phyloP scores from a whole-genome alignment of 2,329 filamentous ascomycete genomes.

The Stagonosporopsis rhizophila region DNA sequence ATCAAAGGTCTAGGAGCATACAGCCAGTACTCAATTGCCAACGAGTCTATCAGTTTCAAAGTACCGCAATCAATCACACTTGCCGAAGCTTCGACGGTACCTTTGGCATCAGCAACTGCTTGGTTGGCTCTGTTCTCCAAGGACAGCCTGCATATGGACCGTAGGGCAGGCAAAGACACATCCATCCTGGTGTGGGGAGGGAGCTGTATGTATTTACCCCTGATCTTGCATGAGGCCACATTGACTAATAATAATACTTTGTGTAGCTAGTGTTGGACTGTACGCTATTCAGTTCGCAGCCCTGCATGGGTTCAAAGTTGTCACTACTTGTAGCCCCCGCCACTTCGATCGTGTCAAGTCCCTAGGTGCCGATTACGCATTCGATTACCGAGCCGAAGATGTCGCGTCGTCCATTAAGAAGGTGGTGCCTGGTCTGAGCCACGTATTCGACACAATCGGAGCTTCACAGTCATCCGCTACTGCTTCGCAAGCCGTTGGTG shows the following conservation, averaged over 20 bases:
- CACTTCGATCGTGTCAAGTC: neutral
- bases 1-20: neutral
- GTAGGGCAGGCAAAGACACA: neutral
- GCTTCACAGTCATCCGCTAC: neutral
- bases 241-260: neutral
- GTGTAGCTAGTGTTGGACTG: neutral
- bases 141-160: neutral
- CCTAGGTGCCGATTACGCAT: neutral
- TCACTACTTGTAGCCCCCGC: neutral
- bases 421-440: neutral
- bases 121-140: neutral
- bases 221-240: neutral
- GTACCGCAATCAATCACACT: neutral
- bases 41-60: neutral
- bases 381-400: neutral
- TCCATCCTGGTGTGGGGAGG: neutral
- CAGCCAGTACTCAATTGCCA: neutral
- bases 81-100: neutral
- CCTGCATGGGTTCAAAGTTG: neutral
- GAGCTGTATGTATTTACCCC: neutral
- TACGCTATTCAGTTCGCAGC: neutral
- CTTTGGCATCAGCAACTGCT: neutral
- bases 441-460: neutral
- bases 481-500: constrained; percentile 29
- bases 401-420: neutral